phyloP scores from a whole-genome alignment of 805 yeast species.

The Millerago galiae region DNA sequence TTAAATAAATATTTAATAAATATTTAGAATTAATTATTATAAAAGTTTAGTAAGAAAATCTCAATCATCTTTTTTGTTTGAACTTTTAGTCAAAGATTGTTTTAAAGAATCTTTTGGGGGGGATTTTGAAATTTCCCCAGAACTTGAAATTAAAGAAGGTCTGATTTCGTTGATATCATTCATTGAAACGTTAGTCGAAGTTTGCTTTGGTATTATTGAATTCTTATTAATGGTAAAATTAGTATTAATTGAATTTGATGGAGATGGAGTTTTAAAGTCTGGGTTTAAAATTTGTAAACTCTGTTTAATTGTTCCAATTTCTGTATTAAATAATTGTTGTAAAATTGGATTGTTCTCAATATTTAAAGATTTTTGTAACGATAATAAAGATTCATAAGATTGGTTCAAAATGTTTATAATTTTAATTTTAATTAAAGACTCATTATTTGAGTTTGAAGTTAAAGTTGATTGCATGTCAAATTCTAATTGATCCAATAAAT shows the following conservation, averaged over 20 bases:
- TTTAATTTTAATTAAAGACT: slow-evolving; percentile 1
- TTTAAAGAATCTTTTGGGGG: slow-evolving; percentile 2
- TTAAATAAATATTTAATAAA: neutral
- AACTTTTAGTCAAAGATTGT: no score
- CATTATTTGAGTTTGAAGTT: neutral
- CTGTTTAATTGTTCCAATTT: slow-evolving; percentile 12
- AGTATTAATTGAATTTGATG: neutral
- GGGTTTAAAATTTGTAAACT: slow-evolving; percentile 15
- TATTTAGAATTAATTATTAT: no score
- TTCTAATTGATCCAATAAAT: slow-evolving; percentile 16
- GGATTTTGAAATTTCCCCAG: slow-evolving; percentile 2
- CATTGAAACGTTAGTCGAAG: neutral
- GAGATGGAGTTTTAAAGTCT: neutral
- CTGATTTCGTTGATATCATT: neutral
- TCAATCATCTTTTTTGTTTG: no score
- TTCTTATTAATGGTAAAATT: neutral
- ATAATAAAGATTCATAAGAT: slow-evolving; percentile 1
- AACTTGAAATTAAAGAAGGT: slow-evolving; percentile 1
- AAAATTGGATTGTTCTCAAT: slow-evolving; percentile 10
- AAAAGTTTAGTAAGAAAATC: no score
- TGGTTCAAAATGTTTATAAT: slow-evolving; percentile 2
- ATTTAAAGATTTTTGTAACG: slow-evolving; percentile 3
- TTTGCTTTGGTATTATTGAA: neutral
- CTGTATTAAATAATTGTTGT: slow-evolving; percentile 13
- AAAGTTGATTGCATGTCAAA: slow-evolving; percentile 4